phyloP scores from a whole-genome alignment of 2,329 filamentous ascomycete species.

The Penicillium hordei region DNA sequence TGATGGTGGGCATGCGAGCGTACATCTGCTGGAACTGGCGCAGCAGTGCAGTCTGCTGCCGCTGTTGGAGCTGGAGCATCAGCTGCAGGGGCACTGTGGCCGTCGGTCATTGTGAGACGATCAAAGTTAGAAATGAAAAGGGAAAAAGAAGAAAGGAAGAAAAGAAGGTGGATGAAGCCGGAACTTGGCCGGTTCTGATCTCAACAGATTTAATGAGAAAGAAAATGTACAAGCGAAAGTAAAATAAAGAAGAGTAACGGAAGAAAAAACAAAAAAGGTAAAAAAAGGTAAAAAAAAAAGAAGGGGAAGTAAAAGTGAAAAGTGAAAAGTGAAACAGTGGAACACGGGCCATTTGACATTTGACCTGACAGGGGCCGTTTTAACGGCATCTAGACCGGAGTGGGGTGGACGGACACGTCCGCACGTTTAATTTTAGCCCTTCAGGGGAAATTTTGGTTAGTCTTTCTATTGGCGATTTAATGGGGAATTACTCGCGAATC shows the following conservation, averaged over 20 bases:
- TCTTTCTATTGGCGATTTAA: not conserved
- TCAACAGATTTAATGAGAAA: conserved; percentile 5
- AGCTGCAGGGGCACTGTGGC: conserved; percentile 14
- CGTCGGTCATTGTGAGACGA: conserved; percentile 21
- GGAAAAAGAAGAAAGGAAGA: conserved; percentile 1
- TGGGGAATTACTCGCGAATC: not conserved
- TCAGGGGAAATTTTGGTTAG: not conserved
- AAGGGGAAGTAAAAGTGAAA: conserved; percentile 14
- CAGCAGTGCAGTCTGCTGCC: conserved; percentile 14
- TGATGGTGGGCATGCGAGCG: conserved; percentile 16
- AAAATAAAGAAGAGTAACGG: not conserved
- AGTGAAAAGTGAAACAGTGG: not conserved
- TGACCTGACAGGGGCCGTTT: conserved; percentile 15
- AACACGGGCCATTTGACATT: conserved; percentile 4
- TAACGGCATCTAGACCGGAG: conserved; percentile 18
- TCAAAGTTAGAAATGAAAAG: not conserved
- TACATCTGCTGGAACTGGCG: conserved; percentile 19
- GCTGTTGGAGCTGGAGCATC: conserved; percentile 15
- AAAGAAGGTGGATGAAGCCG: not conserved
- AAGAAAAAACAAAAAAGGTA: not conserved
- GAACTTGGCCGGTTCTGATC: not conserved
- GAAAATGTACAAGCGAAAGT: conserved; percentile 2
- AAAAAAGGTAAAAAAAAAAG: conserved; percentile 10
- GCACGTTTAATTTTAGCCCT: conserved; percentile 12
- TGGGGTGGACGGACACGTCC: conserved; percentile 15